Percentiles rank a stretch among this genome's conserved stretches.
phyloP scores from a whole-genome alignment of 73 alveolate genomes.

The Vitrella brassicaformis region DNA sequence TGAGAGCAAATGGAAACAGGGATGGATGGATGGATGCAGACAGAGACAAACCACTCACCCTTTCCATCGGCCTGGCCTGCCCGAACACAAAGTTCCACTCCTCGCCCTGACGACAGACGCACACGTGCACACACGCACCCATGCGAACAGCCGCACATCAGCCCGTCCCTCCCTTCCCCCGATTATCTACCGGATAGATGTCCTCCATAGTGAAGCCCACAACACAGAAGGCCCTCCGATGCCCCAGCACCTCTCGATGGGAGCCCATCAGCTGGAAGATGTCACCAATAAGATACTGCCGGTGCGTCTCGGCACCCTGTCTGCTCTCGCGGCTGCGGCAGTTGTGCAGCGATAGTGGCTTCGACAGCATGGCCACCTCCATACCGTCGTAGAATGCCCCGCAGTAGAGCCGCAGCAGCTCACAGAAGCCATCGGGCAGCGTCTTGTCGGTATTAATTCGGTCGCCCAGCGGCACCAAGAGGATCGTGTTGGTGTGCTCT shows the following conservation, averaged over 20 bases:
- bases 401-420: constrained; percentile 26
- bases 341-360: constrained; percentile 14
- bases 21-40: no score
- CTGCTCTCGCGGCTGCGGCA: neutral
- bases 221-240: constrained; percentile 46
- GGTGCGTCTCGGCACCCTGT: neutral
- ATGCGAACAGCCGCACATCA: neutral
- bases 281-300: constrained; percentile 39
- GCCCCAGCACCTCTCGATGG: constrained; percentile 9
- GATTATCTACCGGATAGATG: constrained; percentile 47
- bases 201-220: constrained; percentile 49
- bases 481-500: constrained; percentile 17
- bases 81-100: constrained; percentile 55
- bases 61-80: constrained; percentile 36
- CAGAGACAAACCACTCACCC: neutral
- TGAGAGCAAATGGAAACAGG: neutral
- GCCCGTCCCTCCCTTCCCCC: no score
- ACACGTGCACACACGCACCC: neutral
- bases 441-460: neutral
- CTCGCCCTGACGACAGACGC: constrained; percentile 6
- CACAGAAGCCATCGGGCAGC: constrained; percentile 13
- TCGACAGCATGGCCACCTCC: constrained; percentile 19
- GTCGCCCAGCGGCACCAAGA: constrained; percentile 16
- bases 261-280: constrained; percentile 22
- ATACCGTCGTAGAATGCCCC: constrained; percentile 50